Base-by-base conservation (phyloP, 2,329 filamentous ascomycete genomes). In the Fusarium sp. region DNA sequence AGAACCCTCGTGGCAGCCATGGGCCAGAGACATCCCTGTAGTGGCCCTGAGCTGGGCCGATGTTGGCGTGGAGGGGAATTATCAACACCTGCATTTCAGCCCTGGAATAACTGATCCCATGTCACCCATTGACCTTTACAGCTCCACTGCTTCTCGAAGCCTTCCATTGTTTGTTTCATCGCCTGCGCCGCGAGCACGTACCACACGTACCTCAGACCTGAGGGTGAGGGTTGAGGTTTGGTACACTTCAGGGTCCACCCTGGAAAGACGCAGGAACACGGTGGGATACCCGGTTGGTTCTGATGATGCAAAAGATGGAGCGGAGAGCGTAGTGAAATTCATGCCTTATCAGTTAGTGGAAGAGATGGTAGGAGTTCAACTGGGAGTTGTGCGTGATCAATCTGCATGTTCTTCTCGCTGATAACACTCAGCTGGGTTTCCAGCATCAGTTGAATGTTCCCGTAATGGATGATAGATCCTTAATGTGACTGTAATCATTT, bases 91-190 rank as follows among this genome's bases (percentile, higher is more conserved):
- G 59, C 63, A 65, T 65, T 59, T 67, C 66, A 71, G 70, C 70
- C 67, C 70, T 71, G 68, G 35, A 58, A 57, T 52, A 52, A 41
- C 41, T 54, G 37, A 46, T 48, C 65, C 65, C 65, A 68, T 47
- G 65, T 65, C 60, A 68, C 51, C 39, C 47, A 56, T 47, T 40
- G 19, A 17, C 46, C 24, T 45, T 15, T 17, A 47, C 24, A 56
- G 39, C 55, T 65, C 71, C 71, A 74, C 71, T 73, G 57, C 71
- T 74, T 74, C 72, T 74, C 66, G 72, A 74, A 74, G 66, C 46
- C 62, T 74, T 74, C 72, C 52, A 71, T 74, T 20, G 54, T 55
- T 67, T 74, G 71, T 74, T 74, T 70, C 68, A 72, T 69, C 67
- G 67, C 68, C 54, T 62, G 54, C 53, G 65, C 71, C 55, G 66